Base-by-base conservation (phyloP, 1,139 yeast genomes). In the Barnettozyma hawaiiensis region DNA sequence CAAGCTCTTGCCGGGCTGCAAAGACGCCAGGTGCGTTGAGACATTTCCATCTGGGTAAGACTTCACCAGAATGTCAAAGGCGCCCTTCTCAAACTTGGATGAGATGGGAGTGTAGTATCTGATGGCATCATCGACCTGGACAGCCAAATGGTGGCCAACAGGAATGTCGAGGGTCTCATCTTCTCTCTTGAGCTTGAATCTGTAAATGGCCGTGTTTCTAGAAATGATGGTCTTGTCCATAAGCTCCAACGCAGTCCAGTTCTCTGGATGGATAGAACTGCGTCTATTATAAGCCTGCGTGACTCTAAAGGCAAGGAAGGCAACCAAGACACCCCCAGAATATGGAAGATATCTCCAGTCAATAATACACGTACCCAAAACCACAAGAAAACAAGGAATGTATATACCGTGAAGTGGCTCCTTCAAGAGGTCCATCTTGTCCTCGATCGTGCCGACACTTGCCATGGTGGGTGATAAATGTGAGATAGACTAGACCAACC, bases 31-130 rank as follows among this genome's bases (percentile, higher is more conserved):
- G 51, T 71, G 66, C 51, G 70, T 76, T 9, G 89, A 80, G 8
- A 84, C 86, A 45, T 63, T 69, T 33, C 94, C 94, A 35, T 76
- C 75, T 35, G 76, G 70, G 59, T 84, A 83, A 6, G 87, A 81
- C 61, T 84, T 84, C 24, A 84, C 85, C 59, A 84, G 65, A 40
- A 84, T 71, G 58, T 84, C 94, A 52, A 84, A 80, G 55, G 80
- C 79, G 1, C 94, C 94, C 36, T 73, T 63, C 53, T 83, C 90
- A 51, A 71, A 74, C 53, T 76, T 77, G 49, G 83, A 78, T 24
- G 85, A 78, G 45, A 84, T 82, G 29, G 94, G 94, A 5, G 86
- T 77, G 57, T 84, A 84, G 62, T 78, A 81, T 56, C 90, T 73
- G 36, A 81, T 66, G 50, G 72, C 72, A 33, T 78, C 86, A 47